phyloP scores from a whole-genome alignment of 306 rosid species.

The Vigna angularis region DNA sequence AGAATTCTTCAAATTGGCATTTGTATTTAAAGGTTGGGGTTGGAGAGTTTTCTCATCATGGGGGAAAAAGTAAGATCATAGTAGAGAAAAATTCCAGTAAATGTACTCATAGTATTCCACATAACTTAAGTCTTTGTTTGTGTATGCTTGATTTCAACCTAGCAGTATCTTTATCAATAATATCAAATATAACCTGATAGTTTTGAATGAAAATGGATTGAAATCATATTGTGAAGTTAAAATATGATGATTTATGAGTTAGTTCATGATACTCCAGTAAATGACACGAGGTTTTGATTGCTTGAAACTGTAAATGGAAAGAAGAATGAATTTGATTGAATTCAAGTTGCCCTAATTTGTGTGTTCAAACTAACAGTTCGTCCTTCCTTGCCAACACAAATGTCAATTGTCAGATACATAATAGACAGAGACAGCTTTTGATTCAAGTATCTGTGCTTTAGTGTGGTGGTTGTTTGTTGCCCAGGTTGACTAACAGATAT shows the following conservation, averaged over 20 bases:
- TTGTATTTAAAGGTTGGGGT: slow-evolving; percentile 38
- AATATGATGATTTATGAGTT: slow-evolving; percentile 20
- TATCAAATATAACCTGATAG: neutral
- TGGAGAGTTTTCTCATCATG: slow-evolving; percentile 22
- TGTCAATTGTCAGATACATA: slow-evolving; percentile 5
- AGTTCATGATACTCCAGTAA: slow-evolving; percentile 17
- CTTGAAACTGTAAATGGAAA: slow-evolving; percentile 24
- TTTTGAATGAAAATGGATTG: slow-evolving; percentile 19
- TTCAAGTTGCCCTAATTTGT: slow-evolving; percentile 19
- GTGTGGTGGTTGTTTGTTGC: slow-evolving; percentile 16
- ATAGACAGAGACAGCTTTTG: slow-evolving; percentile 24
- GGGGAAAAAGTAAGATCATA: slow-evolving; percentile 18
- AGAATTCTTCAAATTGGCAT: slow-evolving; percentile 29
- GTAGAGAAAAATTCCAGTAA: slow-evolving; percentile 5
- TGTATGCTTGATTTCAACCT: slow-evolving; percentile 30
- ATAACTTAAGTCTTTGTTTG: slow-evolving; percentile 22
- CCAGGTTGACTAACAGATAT: slow-evolving; percentile 34
- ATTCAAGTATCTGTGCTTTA: slow-evolving; percentile 15
- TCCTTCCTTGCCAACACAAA: slow-evolving; percentile 34
- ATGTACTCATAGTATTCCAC: slow-evolving; percentile 16
- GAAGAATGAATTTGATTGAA: slow-evolving; percentile 19
- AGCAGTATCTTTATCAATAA: slow-evolving; percentile 16
- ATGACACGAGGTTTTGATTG: slow-evolving; percentile 16
- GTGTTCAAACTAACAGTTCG: slow-evolving; percentile 17
- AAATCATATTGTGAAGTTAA: slow-evolving; percentile 23